Conservation (phyloP, 2,329 filamentous ascomycete species). For the Cordyceps pruinosa region DNA sequence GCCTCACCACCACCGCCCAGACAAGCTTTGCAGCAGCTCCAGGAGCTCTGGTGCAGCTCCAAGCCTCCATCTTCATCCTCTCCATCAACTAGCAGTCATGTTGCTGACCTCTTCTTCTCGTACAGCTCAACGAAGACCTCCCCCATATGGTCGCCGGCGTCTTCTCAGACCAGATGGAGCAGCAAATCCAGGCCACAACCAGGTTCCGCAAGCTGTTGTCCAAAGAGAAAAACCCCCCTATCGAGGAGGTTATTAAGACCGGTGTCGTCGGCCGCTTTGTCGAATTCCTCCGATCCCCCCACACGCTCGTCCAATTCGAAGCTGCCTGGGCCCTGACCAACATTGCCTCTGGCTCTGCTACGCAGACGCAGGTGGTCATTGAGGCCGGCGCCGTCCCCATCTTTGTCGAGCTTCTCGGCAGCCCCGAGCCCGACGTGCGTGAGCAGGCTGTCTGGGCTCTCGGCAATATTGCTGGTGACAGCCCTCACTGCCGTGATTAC, state of each 20-base stretch:
- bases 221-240: constrained; percentile 97
- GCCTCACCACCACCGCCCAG: not conserved
- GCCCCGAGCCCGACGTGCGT: constrained; percentile 93
- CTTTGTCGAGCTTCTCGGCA: constrained; percentile 91
- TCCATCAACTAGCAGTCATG: not conserved
- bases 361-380: constrained; percentile 97
- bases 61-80: not conserved
- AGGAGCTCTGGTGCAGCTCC: not conserved
- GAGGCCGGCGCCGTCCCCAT: constrained; percentile 97
- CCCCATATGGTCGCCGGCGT: constrained; percentile 97
- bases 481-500: constrained; percentile 94
- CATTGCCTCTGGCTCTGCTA: constrained; percentile 94
- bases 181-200: constrained; percentile 94
- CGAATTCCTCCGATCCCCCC: constrained; percentile 94
- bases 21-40: not conserved
- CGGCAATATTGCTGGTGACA: constrained; percentile 98
- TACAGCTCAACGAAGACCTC: constrained; percentile 90
- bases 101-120: not conserved
- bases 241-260: constrained; percentile 98
- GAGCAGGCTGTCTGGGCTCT: constrained; percentile 98
- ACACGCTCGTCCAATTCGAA: constrained; percentile 98
- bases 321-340: constrained; percentile 98
- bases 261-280: constrained; percentile 96
- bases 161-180: constrained; percentile 97
- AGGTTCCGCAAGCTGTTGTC: constrained; percentile 97